phyloP scores from a whole-genome alignment of 768 basidiomycete genomes.

The Leccinum variicolor region DNA sequence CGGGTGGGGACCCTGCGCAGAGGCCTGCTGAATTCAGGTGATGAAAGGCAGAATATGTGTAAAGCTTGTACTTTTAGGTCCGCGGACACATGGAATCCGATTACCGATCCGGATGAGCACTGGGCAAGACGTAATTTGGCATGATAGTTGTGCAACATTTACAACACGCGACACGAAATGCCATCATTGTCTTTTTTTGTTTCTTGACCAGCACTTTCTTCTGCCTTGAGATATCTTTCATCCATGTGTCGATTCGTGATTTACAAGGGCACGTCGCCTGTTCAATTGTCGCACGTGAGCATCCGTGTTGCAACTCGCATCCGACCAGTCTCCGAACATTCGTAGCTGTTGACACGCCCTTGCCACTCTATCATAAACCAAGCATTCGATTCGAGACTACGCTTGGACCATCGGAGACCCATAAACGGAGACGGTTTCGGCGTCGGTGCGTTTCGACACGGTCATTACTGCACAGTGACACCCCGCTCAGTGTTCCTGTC shows the following conservation, averaged over 20 bases:
- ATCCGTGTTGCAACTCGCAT: background rate
- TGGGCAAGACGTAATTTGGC: conserved; percentile 24
- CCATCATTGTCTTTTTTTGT: background rate
- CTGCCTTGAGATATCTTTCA: background rate
- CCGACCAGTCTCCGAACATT: conserved; percentile 1
- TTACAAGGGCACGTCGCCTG: conserved; percentile 93
- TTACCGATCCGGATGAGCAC: background rate
- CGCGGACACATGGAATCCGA: background rate
- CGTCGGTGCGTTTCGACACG: conserved; percentile 56
- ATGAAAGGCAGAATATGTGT: conserved; percentile 9
- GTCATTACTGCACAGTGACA: background rate
- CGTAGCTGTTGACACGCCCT: conserved; percentile 84
- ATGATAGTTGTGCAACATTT: conserved; percentile 10
- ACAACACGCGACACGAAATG: background rate
- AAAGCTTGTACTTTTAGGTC: background rate
- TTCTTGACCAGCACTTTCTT: background rate
- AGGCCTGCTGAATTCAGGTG: conserved; percentile 81
- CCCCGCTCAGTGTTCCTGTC: background rate
- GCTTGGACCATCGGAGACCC: conserved; percentile 76
- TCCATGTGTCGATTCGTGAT: conserved; percentile 88
- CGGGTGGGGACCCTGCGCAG: conserved; percentile 70
- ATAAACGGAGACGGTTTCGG: conserved; percentile 97
- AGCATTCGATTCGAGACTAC: conserved; percentile 90
- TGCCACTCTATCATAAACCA: conserved; percentile 97
- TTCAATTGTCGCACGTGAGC: conserved; percentile 82